Base-by-base conservation (phyloP, 2,329 filamentous ascomycete genomes). In the Gnomoniopsis sp. region DNA sequence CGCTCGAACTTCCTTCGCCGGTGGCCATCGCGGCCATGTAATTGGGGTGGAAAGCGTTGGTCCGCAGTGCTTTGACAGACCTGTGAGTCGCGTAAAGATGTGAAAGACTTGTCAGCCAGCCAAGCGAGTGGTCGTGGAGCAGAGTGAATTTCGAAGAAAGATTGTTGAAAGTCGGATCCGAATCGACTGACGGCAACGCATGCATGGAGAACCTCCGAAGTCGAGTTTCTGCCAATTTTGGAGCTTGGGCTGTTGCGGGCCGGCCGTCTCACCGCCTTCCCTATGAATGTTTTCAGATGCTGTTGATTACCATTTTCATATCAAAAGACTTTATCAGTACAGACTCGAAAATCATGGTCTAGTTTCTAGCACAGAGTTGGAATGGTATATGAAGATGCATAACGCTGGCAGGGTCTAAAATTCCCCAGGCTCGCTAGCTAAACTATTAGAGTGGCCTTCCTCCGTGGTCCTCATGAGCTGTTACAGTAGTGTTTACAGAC, bases 21-120 rank as follows among this genome's bases (percentile, higher is more conserved):
- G 72, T 65, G 63, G 73, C 73, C 75, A 77, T 77, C 59, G 71
- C 67, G 68, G 74, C 74, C 72, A 75, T 74, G 21, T 57, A 64
- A 26, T 14, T 44, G 22, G 17, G 14, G 10, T 41, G 12, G 19
- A 41, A 49, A 30, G 46, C 34, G 7, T 7, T 51, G 3, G 36
- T 15, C 47, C 21, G 41, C 22, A n/a, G 15, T 57, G 6, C 3
- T 51, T 48, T 15, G 44, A 22, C 19, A n/a, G 43, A 12, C 12
- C 19, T 23, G 21, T n/a, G 22, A 23, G 44, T 21, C 7, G 6
- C 11, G 3, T 46, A 10, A 15, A 14, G 33, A 23, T 34, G 3
- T 49, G 15, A 21, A 15, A n/a, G 17, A 7, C 14, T n/a, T 11
- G 41, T 44, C 8, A 11, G 41, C 17, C n/a, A 44, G 41, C 19